These are phyloP conservation scores for Paramarasmius palmivorus DNA, from an alignment of 1,284 basidiomycete species.

Conservation along the genomic window DNA sequence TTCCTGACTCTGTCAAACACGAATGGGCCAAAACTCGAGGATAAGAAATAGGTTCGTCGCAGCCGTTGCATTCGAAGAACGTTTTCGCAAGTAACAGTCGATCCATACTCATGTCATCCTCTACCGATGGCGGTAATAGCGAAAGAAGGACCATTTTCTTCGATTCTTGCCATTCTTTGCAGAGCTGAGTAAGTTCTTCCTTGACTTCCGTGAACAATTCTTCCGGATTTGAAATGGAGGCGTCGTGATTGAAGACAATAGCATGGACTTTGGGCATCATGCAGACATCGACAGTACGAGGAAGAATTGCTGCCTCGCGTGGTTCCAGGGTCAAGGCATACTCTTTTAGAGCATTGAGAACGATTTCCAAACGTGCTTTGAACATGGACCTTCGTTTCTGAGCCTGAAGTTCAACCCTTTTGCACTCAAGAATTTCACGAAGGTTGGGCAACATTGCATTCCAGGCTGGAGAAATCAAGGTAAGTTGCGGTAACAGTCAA, in stretches of 20 bases:
- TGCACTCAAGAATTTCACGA: conserved; percentile 12
- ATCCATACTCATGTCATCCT: neutral
- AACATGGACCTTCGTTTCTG: conserved; percentile 17
- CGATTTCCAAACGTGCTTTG: conserved; percentile 13
- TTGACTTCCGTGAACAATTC: conserved; percentile 14
- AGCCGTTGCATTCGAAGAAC: conserved; percentile 29
- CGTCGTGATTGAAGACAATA: conserved; percentile 15
- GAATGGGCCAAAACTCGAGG: conserved; percentile 27
- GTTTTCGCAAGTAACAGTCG: conserved; percentile 26
- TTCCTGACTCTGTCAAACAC: conserved; percentile 19
- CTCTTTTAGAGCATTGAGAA: conserved; percentile 10
- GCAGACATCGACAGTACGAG: conserved; percentile 16
- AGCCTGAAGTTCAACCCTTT: conserved; percentile 12
- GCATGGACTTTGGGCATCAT: conserved; percentile 13
- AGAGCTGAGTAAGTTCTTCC: conserved; percentile 13
- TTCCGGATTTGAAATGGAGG: conserved; percentile 15
- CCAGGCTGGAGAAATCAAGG: conserved; percentile 11
- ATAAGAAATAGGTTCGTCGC: conserved; percentile 29
- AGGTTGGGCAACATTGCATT: conserved; percentile 13
- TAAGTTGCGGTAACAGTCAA: neutral
- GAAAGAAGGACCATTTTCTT: conserved; percentile 13
- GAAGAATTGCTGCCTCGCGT: conserved; percentile 12
- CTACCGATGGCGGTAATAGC: conserved; percentile 2
- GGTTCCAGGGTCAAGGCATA: neutral
- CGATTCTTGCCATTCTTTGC: conserved; percentile 16